Base-by-base conservation (phyloP, 2,329 filamentous ascomycete genomes). In the Ceratocystis papillata region DNA sequence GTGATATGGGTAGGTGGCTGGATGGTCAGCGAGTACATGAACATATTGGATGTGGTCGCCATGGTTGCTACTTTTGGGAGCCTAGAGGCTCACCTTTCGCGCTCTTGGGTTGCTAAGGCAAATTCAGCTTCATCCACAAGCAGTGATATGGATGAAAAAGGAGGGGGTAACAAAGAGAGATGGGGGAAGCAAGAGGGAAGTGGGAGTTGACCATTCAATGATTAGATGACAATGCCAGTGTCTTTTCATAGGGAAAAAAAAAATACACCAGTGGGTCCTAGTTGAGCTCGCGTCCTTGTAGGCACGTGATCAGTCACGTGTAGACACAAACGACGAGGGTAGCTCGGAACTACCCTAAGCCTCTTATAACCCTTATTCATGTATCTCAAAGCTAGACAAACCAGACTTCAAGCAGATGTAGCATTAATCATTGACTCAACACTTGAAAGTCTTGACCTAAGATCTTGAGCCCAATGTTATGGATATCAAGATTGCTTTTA, bases 41-140 rank as follows among this genome's bases (percentile, higher is more conserved):
- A 96, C 90, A 96, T 96, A 76, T 93, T 93, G 70, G 92, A 96
- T 69, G 93, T 96, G 75, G 92, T 96, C 80, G 94, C 93, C 94
- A 97, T 97, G 75, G 74, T 82, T 74, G 73, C 76, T 73, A 73
- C 73, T 76, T 65, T 61, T 66, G 66, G 66, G 68, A 70, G 69
- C 64, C 67, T 68, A 61, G 63, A 63, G 67, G 67, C 67, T 68
- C 67, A 68, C 67, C 67, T 66, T 64, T 63, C 64, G 67, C 64
- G 64, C 67, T 68, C 63, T 63, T 44, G 25, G 30, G 62, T 46
- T 60, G 61, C 60, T 64, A 45, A 45, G 41, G 45, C 64, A 68
- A 41, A n/a, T 63, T 45, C 60, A 68, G 67, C 67, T 66, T 68
- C 64, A 68, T 68, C 64, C 67, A 68, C 60, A 62, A 68, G 60